These are phyloP conservation scores for Rickenella mellea DNA, from an alignment of 768 basidiomycete species.

Conservation along the genomic window DNA sequence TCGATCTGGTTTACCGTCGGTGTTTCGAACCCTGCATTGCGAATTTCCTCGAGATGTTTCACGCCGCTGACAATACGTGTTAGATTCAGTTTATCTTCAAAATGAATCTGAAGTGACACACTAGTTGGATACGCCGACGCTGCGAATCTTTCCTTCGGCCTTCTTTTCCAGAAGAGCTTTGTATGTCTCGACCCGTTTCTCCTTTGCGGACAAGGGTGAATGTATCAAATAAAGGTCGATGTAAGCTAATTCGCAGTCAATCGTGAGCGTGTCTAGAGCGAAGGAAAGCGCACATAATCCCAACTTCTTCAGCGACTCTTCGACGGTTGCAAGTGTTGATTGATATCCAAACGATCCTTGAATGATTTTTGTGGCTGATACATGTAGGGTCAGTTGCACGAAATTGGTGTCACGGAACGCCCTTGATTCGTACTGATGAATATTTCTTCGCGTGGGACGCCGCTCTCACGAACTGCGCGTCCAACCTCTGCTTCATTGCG, in stretches of 20 bases:
- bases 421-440: constrained; percentile 41
- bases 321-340: constrained; percentile 45
- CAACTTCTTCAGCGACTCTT: constrained; percentile 50
- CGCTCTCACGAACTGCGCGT: constrained; percentile 34
- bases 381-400: not conserved
- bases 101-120: constrained; percentile 22
- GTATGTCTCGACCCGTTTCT: constrained; percentile 62
- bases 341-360: constrained; percentile 45
- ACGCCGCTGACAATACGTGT: constrained; percentile 36
- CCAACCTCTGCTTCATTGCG: constrained; percentile 36
- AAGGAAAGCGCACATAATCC: constrained; percentile 38
- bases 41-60: constrained; percentile 70
- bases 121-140: constrained; percentile 84
- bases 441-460: constrained; percentile 36
- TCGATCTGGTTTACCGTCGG: constrained; percentile 81
- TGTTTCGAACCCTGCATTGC: constrained; percentile 44
- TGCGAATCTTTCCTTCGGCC: constrained; percentile 53
- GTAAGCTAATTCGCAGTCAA: constrained; percentile 33
- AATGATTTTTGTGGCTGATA: not conserved
- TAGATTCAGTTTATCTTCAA: not conserved
- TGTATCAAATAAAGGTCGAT: constrained; percentile 77
- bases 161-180: constrained; percentile 58
- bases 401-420: not conserved
- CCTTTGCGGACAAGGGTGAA: constrained; percentile 54
- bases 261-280: not conserved